Percentiles rank a stretch among this genome's conserved stretches.
Evolutionary conservation across 2,329 filamentous ascomycete species (phyloP).

Genomic region (Beauveria sp.): DNA sequence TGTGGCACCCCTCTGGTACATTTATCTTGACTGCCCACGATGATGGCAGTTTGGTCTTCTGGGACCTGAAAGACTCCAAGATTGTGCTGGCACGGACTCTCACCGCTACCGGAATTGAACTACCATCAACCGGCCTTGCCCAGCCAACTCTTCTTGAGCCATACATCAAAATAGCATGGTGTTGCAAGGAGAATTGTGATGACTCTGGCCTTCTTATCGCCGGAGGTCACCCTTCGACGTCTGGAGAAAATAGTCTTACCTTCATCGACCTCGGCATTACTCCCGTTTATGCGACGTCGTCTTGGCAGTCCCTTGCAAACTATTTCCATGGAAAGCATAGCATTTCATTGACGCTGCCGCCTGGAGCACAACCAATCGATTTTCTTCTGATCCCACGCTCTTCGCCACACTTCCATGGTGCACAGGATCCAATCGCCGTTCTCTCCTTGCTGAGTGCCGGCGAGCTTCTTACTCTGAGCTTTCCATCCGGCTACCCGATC

Average conservation of each 20-base stretch:
- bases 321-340: constrained; percentile 75
- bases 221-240: constrained; percentile 64
- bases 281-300: constrained; percentile 83
- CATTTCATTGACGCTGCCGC: constrained; percentile 65
- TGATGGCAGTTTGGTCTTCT: constrained; percentile 86
- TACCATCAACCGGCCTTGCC: constrained; percentile 45
- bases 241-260: constrained; percentile 67
- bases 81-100: constrained; percentile 78
- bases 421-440: constrained; percentile 83
- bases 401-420: constrained; percentile 79
- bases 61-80: constrained; percentile 85
- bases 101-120: constrained; percentile 64
- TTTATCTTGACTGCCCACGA: constrained; percentile 84
- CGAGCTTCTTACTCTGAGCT: constrained; percentile 82
- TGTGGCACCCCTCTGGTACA: constrained; percentile 93
- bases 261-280: constrained; percentile 86
- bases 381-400: constrained; percentile 76
- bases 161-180: constrained; percentile 78
- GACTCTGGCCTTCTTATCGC: constrained; percentile 85
- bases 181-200: constrained; percentile 86
- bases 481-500: constrained; percentile 86
- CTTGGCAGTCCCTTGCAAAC: constrained; percentile 73
- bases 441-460: constrained; percentile 75
- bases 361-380: constrained; percentile 67
- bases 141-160: constrained; percentile 60